These are phyloP conservation scores for Aureobasidium uvarum DNA, from an alignment of 2,329 filamentous ascomycete genomes.

Conservation along the genomic window DNA sequence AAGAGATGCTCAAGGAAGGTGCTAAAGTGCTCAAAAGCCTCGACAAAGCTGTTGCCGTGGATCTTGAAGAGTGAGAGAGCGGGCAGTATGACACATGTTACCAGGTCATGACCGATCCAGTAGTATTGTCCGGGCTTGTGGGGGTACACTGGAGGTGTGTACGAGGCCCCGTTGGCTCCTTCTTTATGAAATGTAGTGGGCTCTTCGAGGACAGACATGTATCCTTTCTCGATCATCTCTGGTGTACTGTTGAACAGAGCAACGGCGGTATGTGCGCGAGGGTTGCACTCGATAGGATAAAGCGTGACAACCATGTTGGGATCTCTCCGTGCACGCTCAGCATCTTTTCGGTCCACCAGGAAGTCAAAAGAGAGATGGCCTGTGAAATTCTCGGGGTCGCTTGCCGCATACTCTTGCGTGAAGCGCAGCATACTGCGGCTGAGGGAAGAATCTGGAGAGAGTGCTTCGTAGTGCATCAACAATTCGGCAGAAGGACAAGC, in stretches of 20 bases:
- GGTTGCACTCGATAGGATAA: constrained; percentile 71
- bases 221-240: constrained; percentile 51
- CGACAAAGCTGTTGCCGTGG: constrained; percentile 31
- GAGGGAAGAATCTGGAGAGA: constrained; percentile 56
- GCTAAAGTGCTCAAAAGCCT: constrained; percentile 33
- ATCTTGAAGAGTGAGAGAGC: constrained; percentile 42
- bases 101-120: constrained; percentile 67
- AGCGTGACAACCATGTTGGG: constrained; percentile 41
- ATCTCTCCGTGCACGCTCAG: constrained; percentile 33
- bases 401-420: constrained; percentile 57
- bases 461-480: constrained; percentile 64
- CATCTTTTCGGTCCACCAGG: constrained; percentile 55
- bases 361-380: constrained; percentile 74
- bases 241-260: constrained; percentile 55
- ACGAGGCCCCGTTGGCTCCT: constrained; percentile 29
- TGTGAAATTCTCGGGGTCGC: constrained; percentile 54
- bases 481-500: constrained; percentile 63
- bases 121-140: constrained; percentile 47
- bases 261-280: constrained; percentile 65
- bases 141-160: constrained; percentile 33
- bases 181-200: constrained; percentile 29
- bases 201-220: constrained; percentile 51
- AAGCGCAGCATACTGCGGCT: constrained; percentile 62
- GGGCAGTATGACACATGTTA: constrained; percentile 53
- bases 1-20: constrained; percentile 46